Percentiles rank a stretch among this genome's conserved stretches.
These are phyloP conservation scores for Chrysoporthe deuterocubensis DNA, from an alignment of 2,329 filamentous ascomycete genomes.

Conservation along the genomic window DNA sequence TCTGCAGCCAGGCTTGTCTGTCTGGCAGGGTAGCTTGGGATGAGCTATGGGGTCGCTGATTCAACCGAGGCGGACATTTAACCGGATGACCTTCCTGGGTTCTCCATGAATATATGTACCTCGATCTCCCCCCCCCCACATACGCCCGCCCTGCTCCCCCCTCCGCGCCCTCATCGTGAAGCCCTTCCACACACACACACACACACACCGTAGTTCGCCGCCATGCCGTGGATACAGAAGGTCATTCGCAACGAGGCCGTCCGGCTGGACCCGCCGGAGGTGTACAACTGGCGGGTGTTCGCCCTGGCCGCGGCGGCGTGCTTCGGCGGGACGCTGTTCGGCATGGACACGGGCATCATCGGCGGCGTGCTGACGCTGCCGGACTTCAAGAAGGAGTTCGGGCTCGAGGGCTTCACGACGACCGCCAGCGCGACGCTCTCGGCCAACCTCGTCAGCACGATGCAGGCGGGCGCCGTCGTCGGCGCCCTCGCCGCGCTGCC, in stretches of 20 bases:
- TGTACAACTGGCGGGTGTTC: conserved; percentile 73
- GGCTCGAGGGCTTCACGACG: conserved; percentile 46
- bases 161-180: not conserved
- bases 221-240: conserved; percentile 40
- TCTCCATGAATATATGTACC: not conserved
- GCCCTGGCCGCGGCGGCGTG: conserved; percentile 62
- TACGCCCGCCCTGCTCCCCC: not conserved
- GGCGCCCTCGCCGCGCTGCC: conserved; percentile 52
- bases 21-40: too few relatives aligned
- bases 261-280: conserved; percentile 66
- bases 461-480: conserved; percentile 47
- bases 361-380: conserved; percentile 26
- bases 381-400: conserved; percentile 47
- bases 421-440: conserved; percentile 57
- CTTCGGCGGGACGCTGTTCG: conserved; percentile 33
- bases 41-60: not conserved
- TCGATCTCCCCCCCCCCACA: not conserved
- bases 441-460: conserved; percentile 67
- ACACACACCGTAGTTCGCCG: not conserved
- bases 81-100: not conserved
- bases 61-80: not conserved
- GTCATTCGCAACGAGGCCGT: conserved; percentile 65
- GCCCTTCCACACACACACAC: too few relatives aligned
- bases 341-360: conserved; percentile 25
- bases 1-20: too few relatives aligned